A percentile compares a stretch with the other conserved stretches of the same genome.
Evolutionary conservation across 305 asterid species (phyloP).

Genomic region (Solanum hybrid): DNA sequence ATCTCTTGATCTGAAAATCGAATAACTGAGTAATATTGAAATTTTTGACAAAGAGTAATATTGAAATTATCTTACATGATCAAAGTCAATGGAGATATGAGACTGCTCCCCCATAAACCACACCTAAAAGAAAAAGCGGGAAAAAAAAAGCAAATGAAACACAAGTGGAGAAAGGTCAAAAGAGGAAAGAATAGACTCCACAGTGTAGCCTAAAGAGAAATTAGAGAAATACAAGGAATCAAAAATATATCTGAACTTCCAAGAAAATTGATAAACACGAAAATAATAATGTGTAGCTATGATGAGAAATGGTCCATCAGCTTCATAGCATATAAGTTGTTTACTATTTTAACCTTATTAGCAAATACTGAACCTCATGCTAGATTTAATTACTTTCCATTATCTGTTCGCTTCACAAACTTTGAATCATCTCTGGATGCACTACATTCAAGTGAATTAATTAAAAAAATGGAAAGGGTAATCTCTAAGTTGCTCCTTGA

Average conservation of each 20-base stretch:
- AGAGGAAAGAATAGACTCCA: background rate
- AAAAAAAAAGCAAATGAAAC: background rate
- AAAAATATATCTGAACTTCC: background rate
- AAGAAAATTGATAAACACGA: background rate
- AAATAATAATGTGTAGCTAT: background rate
- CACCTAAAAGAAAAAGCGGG: constrained; percentile 20
- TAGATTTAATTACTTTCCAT: background rate
- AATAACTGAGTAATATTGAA: background rate
- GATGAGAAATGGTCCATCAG: background rate
- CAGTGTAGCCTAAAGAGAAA: background rate
- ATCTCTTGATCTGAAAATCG: background rate
- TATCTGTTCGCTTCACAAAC: background rate
- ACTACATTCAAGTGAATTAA: background rate
- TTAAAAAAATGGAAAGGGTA: background rate
- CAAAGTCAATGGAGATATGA: constrained; percentile 45
- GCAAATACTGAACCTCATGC: background rate
- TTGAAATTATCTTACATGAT: constrained; percentile 28
- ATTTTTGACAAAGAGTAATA: background rate
- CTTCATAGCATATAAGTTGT: background rate
- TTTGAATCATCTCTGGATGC: background rate
- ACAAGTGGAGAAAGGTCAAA: background rate
- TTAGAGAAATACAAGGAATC: background rate
- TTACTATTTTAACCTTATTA: background rate
- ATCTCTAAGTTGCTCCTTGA: background rate
- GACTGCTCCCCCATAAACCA: constrained; percentile 44